phyloP scores from a whole-genome alignment of 208 protist genomes.

The Crithidia bombi region DNA sequence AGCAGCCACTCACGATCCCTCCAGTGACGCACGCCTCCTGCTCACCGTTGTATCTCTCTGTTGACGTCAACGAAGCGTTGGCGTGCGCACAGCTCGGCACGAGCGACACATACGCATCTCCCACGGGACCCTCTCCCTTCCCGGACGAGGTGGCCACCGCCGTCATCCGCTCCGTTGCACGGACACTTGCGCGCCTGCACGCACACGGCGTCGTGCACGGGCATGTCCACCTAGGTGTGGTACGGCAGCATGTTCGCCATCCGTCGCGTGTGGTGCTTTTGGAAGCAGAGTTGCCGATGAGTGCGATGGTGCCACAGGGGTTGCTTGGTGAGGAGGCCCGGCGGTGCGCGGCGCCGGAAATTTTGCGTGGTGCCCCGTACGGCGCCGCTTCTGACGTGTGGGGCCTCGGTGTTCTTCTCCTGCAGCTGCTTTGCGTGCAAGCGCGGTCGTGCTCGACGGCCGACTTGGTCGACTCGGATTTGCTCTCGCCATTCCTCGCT shows the following conservation, averaged over 20 bases:
- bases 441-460: conserved; percentile 50
- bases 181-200: conserved; percentile 52
- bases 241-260: conserved; percentile 23
- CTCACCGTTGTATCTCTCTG: conserved; percentile 50
- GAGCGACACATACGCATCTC: conserved; percentile 13
- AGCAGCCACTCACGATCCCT: conserved; percentile 17
- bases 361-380: conserved; percentile 51
- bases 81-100: conserved; percentile 13
- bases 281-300: conserved; percentile 65
- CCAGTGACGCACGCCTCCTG: conserved; percentile 38
- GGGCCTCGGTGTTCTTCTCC: conserved; percentile 71
- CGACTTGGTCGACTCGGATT: conserved; percentile 66
- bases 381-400: conserved; percentile 70
- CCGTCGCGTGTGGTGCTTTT: conserved; percentile 36
- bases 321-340: conserved; percentile 35
- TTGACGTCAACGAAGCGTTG: conserved; percentile 27
- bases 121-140: conserved; percentile 18
- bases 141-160: conserved; percentile 45
- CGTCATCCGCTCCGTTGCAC: conserved; percentile 35
- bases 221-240: conserved; percentile 41
- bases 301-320: conserved; percentile 58
- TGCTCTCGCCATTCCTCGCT: conserved; percentile 64
- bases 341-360: conserved; percentile 66
- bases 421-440: conserved; percentile 51
- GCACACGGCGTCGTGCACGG: conserved; percentile 57